phyloP scores from a whole-genome alignment of 768 basidiomycete species.

The Gelatoporia subvermispora region DNA sequence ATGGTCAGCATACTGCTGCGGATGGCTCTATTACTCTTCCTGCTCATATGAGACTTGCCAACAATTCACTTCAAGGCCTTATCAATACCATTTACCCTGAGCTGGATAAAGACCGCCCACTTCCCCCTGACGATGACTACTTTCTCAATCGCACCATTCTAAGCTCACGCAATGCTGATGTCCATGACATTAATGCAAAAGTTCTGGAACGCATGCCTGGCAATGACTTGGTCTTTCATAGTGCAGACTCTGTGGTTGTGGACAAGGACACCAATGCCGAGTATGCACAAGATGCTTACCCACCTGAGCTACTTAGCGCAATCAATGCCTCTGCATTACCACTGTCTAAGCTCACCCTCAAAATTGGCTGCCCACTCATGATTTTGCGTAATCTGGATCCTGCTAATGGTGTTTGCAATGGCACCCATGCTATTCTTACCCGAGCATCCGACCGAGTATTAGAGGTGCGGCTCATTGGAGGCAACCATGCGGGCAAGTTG shows the following conservation, averaged over 20 bases:
- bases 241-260: slow-evolving; percentile 21
- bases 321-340: slow-evolving; percentile 32
- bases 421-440: slow-evolving; percentile 29
- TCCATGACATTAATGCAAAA: slow-evolving; percentile 27
- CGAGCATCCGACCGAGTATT: slow-evolving; percentile 24
- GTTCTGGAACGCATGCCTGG: slow-evolving; percentile 17
- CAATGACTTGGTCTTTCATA: slow-evolving; percentile 11
- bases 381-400: too few species aligned
- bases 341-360: too few species aligned
- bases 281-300: too few species aligned
- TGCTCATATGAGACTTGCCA: not conserved
- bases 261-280: slow-evolving; percentile 25
- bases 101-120: slow-evolving; percentile 3
- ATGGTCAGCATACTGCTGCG: slow-evolving; percentile 1
- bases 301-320: slow-evolving; percentile 34
- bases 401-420: too few species aligned
- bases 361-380: too few species aligned
- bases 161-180: slow-evolving; percentile 30
- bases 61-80: not conserved
- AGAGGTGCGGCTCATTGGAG: slow-evolving; percentile 30
- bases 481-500: slow-evolving; percentile 33
- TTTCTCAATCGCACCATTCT: slow-evolving; percentile 34
- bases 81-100: slow-evolving; percentile 1
- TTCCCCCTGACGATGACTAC: slow-evolving; percentile 29
- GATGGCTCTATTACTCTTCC: slow-evolving; percentile 3